phyloP scores from a whole-genome alignment of 257 asterid genomes.

The Euphrasia confusa region DNA sequence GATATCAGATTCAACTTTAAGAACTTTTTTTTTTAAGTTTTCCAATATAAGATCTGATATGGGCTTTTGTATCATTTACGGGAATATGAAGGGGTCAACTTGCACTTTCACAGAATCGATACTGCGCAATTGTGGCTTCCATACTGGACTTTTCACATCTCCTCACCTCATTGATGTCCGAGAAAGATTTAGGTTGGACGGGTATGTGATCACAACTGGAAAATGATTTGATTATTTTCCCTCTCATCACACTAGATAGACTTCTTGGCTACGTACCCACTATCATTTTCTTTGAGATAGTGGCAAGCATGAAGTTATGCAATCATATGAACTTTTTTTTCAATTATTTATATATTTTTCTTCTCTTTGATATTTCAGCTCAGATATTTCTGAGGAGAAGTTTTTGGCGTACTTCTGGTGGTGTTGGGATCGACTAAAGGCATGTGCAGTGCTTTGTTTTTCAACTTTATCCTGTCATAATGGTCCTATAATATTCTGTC shows the following conservation, averaged over 20 bases:
- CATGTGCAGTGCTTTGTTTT: constrained; percentile 30
- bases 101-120: constrained; percentile 85
- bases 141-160: constrained; percentile 91
- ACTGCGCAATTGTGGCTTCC: constrained; percentile 84
- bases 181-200: constrained; percentile 85
- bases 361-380: constrained; percentile 39
- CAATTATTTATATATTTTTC: background rate
- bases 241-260: constrained; percentile 5
- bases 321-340: constrained; percentile 18
- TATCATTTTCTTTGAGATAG: constrained; percentile 12
- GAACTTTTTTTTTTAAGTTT: background rate
- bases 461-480: background rate
- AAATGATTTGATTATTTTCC: constrained; percentile 9
- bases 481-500: background rate
- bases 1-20: background rate
- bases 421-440: constrained; percentile 87
- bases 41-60: constrained; percentile 20
- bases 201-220: constrained; percentile 46
- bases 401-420: constrained; percentile 93
- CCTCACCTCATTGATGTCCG: constrained; percentile 98
- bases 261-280: constrained; percentile 5
- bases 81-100: constrained; percentile 81
- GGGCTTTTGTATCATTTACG: constrained; percentile 23
- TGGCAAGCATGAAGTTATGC: constrained; percentile 12
- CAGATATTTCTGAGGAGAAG: constrained; percentile 74